A percentile compares a stretch with the other conserved stretches of the same genome.
phyloP scores from a whole-genome alignment of 768 basidiomycete species.

The Boletales sp. region DNA sequence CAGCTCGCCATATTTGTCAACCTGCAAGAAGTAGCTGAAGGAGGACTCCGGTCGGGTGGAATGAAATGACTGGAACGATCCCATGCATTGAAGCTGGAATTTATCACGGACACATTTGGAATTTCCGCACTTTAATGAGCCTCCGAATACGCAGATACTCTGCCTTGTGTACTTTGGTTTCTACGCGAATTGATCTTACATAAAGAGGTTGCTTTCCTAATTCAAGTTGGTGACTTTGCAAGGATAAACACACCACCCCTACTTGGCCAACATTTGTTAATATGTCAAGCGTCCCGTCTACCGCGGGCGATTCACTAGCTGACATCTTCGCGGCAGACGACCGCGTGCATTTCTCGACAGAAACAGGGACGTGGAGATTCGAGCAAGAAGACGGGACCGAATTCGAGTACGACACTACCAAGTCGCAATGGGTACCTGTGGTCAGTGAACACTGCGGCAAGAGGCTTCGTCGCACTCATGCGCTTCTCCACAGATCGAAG shows the following conservation, averaged over 20 bases:
- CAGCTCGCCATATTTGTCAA: too few species aligned
- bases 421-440: constrained; percentile 78
- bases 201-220: constrained; percentile 8
- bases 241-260: constrained; percentile 29
- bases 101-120: too few species aligned
- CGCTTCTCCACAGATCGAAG: constrained; percentile 62
- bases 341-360: constrained; percentile 75
- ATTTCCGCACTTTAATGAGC: too few species aligned
- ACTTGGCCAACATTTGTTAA: constrained; percentile 1
- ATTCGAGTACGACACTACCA: constrained; percentile 79
- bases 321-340: constrained; percentile 76
- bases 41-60: too few species aligned
- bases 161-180: too few species aligned
- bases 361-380: constrained; percentile 76
- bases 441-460: constrained; percentile 44
- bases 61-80: too few species aligned
- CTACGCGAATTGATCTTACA: too few species aligned
- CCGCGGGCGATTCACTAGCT: constrained; percentile 49
- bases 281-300: constrained; percentile 39
- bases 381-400: constrained; percentile 91
- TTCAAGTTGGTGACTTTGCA: neutral
- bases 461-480: neutral
- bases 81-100: too few species aligned
- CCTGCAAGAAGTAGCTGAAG: too few species aligned
- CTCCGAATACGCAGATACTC: too few species aligned